A percentile compares a stretch with the other conserved stretches of the same genome.
phyloP scores from a whole-genome alignment of 352 stramenopile species.

The Phytophthora foliorum region DNA sequence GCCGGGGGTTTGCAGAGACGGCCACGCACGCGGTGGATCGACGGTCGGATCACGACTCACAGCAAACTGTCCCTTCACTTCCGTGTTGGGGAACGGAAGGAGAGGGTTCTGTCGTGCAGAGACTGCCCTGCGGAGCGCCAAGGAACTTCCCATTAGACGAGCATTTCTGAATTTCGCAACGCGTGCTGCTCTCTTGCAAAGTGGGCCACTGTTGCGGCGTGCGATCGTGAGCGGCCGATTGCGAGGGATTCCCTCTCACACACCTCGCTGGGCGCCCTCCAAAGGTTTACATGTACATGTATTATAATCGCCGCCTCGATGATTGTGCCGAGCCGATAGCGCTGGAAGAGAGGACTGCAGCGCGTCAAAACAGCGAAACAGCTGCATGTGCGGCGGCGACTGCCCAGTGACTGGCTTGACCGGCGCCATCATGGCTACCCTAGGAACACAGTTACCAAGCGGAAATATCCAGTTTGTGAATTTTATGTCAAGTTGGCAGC shows the following conservation, averaged over 20 bases:
- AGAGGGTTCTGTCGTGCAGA: conserved; percentile 21
- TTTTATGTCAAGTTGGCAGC: background rate
- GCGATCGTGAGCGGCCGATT: conserved; percentile 11
- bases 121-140: conserved; percentile 14
- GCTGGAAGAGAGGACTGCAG: conserved; percentile 24
- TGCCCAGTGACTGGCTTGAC: conserved; percentile 22
- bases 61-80: background rate
- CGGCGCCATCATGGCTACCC: background rate
- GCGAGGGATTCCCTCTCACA: conserved; percentile 1
- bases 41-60: background rate
- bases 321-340: conserved; percentile 23
- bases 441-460: conserved; percentile 8
- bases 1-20: background rate
- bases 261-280: background rate
- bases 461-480: conserved; percentile 31
- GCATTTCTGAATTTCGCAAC: conserved; percentile 30
- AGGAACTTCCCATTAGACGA: conserved; percentile 4
- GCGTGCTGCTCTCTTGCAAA: conserved; percentile 31
- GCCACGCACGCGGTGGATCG: conserved; percentile 3
- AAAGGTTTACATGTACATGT: too few relatives aligned
- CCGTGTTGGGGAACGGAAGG: conserved; percentile 2
- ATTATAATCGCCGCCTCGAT: conserved; percentile 3
- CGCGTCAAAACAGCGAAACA: conserved; percentile 29
- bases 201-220: conserved; percentile 24
- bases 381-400: conserved; percentile 21